phyloP scores from a whole-genome alignment of 768 basidiomycete species.

The Cystobasidium ongulense region DNA sequence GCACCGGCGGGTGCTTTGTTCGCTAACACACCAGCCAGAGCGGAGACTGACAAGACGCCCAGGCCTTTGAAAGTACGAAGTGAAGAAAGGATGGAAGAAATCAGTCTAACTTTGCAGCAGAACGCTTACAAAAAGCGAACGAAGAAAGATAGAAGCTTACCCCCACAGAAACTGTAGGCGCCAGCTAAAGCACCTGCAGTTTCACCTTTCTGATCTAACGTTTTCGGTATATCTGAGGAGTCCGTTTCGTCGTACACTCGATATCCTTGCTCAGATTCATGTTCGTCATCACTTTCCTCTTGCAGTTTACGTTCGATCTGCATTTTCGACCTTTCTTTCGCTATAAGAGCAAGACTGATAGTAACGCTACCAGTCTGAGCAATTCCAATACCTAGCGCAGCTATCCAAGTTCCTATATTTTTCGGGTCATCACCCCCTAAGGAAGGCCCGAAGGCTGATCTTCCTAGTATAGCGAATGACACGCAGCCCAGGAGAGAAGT shows the following conservation, averaged over 20 bases:
- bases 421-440: not conserved
- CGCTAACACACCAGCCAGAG: not conserved
- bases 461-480: constrained; percentile 6
- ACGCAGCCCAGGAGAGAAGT: not conserved
- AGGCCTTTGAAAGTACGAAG: not conserved
- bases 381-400: constrained; percentile 2
- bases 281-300: not conserved
- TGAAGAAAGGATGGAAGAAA: not conserved
- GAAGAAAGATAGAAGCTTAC: not conserved
- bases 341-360: constrained; percentile 6
- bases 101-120: not conserved
- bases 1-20: not conserved
- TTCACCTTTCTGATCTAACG: not conserved
- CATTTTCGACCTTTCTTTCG: not conserved
- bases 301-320: not conserved
- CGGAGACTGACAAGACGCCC: constrained; percentile 4
- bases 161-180: constrained; percentile 13
- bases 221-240: no score
- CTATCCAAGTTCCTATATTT: constrained; percentile 15
- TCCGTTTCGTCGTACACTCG: not conserved
- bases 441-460: not conserved
- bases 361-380: not conserved
- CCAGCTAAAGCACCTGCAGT: constrained; percentile 21
- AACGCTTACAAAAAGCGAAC: no score
- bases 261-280: not conserved